Conservation (phyloP, 345 rosid genomes). For the Raphanus sativus region DNA sequence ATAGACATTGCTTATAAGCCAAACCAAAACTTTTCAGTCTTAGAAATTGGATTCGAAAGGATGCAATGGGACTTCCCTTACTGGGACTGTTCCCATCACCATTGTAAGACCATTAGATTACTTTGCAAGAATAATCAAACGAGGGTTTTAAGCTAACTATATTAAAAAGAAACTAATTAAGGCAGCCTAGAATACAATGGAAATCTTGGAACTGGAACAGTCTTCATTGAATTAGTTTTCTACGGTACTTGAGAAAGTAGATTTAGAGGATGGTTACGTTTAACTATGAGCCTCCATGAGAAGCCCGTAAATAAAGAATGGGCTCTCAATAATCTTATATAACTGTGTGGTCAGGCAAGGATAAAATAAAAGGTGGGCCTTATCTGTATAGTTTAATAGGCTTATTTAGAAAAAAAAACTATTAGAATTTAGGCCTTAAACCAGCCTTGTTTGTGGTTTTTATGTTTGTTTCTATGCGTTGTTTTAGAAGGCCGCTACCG, state of each 20-base stretch:
- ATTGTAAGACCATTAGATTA: neutral
- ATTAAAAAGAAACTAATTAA: neutral
- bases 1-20: neutral
- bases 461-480: neutral
- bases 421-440: neutral
- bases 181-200: neutral
- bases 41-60: neutral
- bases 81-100: neutral
- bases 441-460: neutral
- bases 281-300: neutral
- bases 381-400: neutral
- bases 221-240: neutral
- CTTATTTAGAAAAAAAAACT: neutral
- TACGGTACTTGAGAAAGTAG: neutral
- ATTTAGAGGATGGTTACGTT: neutral
- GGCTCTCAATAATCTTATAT: neutral
- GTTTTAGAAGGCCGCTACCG: conserved; percentile 64
- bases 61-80: neutral
- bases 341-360: neutral
- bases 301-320: neutral
- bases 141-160: neutral
- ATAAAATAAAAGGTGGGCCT: neutral
- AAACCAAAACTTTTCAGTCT: neutral
- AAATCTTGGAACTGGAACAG: too few species aligned
- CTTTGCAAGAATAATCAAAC: neutral